Base-by-base conservation (phyloP, 768 basidiomycete species). In the Aureoboletus auriporus region DNA sequence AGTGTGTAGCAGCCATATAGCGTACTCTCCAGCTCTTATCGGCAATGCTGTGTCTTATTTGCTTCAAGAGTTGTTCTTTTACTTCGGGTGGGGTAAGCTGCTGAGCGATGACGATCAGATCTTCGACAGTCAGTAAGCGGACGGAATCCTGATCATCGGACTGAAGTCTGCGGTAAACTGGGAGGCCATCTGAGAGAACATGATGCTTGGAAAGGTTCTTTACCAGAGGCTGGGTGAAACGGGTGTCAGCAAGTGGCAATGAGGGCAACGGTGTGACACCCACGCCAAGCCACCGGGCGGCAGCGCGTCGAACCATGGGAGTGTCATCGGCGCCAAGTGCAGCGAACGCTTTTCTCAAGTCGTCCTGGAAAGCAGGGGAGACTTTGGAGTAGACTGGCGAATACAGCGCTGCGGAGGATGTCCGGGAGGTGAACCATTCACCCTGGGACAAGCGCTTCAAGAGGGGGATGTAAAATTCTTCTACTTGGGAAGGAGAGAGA, bases 1-100 rank as follows among this genome's bases (percentile, higher is more conserved):
- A 98, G 67, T 97, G 91, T 54, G 82, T 92, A 2, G 94, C 95
- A 13, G 93, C 93, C 94, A 98, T 97, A 69, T 97, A 99, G 65
- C 96, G 77, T 45, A 99, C 96, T 57, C 96, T 78, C 96, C 96
- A 99, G 65, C 93, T 95, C 75, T 97, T 96, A 69, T 99, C 96
- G 10, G 83, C 76, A 42, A 96, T 85, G 55, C 88, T 89, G 52
- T 86, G 80, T 61, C 90, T 83, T 59, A 97, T 85, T 66, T 94
- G 88, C 55, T 86, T 85, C 54, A 93, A 72, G 23, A 98, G 71
- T 56, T 95, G 86, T 49, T 90, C 89, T 65, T 93, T 93, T 36
- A 93, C 85, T 70, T 98, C 94, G n/a, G 83, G 71, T 2, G 92
- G 86, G 8, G 83, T 74, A 52, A 99, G 78, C 54, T 86, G 83